A percentile compares a stretch with the other conserved stretches of the same genome.
Evolutionary conservation across 768 basidiomycete species (phyloP).

Genomic region (Podaxis carcinomalis): DNA sequence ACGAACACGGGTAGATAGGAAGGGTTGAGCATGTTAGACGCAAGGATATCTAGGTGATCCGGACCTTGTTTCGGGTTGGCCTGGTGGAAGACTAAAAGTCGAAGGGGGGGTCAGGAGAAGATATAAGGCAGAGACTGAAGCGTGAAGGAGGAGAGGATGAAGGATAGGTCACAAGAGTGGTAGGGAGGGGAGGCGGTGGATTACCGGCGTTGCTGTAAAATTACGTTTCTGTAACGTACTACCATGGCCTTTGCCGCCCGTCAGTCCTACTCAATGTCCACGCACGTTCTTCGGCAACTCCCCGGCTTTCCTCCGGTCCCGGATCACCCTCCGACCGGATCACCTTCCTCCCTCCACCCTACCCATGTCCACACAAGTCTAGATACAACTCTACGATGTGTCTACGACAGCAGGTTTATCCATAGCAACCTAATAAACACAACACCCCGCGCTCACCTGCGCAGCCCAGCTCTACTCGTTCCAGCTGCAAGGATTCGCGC

Average conservation of each 20-base stretch:
- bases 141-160: slow-evolving; percentile 11
- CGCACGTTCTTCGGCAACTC: slow-evolving; percentile 53
- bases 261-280: slow-evolving; percentile 20
- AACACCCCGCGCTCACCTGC: background rate
- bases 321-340: slow-evolving; percentile 9
- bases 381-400: too few relatives aligned
- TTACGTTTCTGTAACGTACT: slow-evolving; percentile 22
- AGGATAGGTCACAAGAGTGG: slow-evolving; percentile 17
- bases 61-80: slow-evolving; percentile 23
- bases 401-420: background rate
- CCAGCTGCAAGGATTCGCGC: slow-evolving; percentile 9
- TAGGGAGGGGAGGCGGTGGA: slow-evolving; percentile 21
- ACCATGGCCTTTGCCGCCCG: background rate
- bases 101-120: slow-evolving; percentile 11
- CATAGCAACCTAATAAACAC: background rate
- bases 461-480: slow-evolving; percentile 12
- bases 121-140: slow-evolving; percentile 16
- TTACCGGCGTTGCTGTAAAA: slow-evolving; percentile 20
- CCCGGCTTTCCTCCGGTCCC: slow-evolving; percentile 9
- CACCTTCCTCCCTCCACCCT: slow-evolving; percentile 8
- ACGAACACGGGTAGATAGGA: background rate
- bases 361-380: background rate
- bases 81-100: background rate
- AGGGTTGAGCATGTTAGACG: background rate
- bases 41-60: slow-evolving; percentile 16